Base-by-base conservation (phyloP, 768 basidiomycete genomes). In the Tubosaeta brunneosetosa region DNA sequence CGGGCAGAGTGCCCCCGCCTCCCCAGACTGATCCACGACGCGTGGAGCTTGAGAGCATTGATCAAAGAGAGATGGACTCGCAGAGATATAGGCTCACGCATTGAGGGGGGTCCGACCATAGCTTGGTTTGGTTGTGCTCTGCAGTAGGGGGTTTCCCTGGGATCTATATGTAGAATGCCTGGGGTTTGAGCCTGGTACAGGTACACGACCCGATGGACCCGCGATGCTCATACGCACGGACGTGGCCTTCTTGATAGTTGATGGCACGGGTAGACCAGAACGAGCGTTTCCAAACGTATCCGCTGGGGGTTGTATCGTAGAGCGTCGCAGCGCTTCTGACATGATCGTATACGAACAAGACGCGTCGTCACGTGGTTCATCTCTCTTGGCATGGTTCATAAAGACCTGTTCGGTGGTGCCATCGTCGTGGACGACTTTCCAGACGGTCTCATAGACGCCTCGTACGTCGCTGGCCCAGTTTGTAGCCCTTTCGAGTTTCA, bases 331-430 rank as follows among this genome's bases (percentile, higher is more conserved):
- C 34, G 71, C 64, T 57, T 83, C 83, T 63, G 77, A 76, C 65
- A 70, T 74, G 53, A 27, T 42, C 13, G 19, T 43, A 43, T 27
- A 27, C 41, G 41, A 13, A 26, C 14, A 27, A 43, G 26, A 42
- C 55, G 55, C 63, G 49, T 46, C 43, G 38, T 62, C 66, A 65
- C 67, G 58, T 66, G 62, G 57, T 46, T n/a, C 34, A 25, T 25
- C 26, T 7, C 31, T 7, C 16, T 45, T 25, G n/a, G 13, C 7
- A 65, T 65, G 64, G 56, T 44, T n/a, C 34, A 11, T 25, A 60
- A 26, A 43, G 16, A 37, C 2, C 80, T 99, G 0, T 99, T 94
- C 69, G 95, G 92, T 4, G 94, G 92, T 12, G 91, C 90, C 12
- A 91, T 99, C 53, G 78, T 74, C 6, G 77, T 81, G 17, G 16